phyloP scores from a whole-genome alignment of 208 protist genomes.

The Trypanosoma cruzi region DNA sequence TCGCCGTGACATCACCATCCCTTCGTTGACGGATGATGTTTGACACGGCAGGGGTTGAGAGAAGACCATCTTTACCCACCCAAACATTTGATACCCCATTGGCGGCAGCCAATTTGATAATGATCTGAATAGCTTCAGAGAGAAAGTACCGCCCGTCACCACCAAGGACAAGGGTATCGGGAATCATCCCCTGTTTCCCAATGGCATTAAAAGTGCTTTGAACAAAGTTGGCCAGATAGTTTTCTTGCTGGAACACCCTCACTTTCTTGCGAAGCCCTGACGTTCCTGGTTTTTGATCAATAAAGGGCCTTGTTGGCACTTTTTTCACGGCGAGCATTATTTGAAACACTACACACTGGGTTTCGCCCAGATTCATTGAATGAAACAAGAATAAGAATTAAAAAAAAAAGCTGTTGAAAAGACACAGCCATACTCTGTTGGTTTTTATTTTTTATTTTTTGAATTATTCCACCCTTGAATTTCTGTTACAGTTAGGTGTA shows the following conservation, averaged over 20 bases:
- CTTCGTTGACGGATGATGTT: conserved; percentile 87
- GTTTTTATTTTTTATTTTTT: no score
- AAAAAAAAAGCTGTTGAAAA: conserved; percentile 5
- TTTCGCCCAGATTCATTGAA: not conserved
- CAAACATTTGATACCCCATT: conserved; percentile 91
- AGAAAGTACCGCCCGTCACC: conserved; percentile 97
- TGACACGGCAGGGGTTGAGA: conserved; percentile 98
- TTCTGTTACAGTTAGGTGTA: not conserved
- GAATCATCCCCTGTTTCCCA: conserved; percentile 38
- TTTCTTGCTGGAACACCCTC: conserved; percentile 81
- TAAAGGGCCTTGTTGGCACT: conserved; percentile 57
- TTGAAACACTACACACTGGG: not conserved
- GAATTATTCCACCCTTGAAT: no score
- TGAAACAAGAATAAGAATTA: not conserved
- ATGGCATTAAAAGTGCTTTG: conserved; percentile 95
- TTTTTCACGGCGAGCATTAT: conserved; percentile 14
- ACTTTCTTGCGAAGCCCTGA: conserved; percentile 97
- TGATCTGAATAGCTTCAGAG: conserved; percentile 92
- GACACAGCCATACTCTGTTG: not conserved
- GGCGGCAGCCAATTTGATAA: conserved; percentile 94
- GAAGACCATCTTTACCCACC: conserved; percentile 92
- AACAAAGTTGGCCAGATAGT: conserved; percentile 98
- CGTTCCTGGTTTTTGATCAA: conserved; percentile 96
- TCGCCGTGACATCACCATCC: conserved; percentile 41
- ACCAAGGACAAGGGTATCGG: conserved; percentile 92